Percentiles rank a stretch among this genome's conserved stretches.
These are phyloP conservation scores for Gossypium lobatum DNA, from an alignment of 441 rosid genomes.

Conservation along the genomic window DNA sequence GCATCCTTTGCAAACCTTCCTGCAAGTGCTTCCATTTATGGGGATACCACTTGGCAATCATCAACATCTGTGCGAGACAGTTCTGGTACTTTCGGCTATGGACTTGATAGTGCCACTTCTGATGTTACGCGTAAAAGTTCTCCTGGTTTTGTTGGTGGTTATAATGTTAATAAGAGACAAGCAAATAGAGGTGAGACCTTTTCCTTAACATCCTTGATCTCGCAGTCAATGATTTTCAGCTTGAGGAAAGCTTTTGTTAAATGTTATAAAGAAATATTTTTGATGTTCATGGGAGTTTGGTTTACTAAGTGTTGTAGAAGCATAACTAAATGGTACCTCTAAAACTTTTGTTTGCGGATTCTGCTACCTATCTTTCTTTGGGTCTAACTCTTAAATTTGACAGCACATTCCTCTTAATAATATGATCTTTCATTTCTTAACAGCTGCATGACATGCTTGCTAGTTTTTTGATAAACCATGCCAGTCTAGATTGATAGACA, in stretches of 20 bases:
- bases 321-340: not conserved
- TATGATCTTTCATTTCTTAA: not conserved
- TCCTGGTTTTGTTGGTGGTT: constrained; percentile 81
- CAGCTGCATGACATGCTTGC: not conserved
- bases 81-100: constrained; percentile 63
- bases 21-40: constrained; percentile 58
- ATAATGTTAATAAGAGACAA: constrained; percentile 83
- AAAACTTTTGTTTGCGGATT: not conserved
- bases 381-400: not conserved
- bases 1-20: constrained; percentile 55
- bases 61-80: constrained; percentile 55
- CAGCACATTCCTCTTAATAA: not conserved
- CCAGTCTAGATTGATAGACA: not conserved
- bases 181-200: constrained; percentile 71
- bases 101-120: constrained; percentile 62
- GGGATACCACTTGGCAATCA: constrained; percentile 70
- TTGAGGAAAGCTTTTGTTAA: not conserved
- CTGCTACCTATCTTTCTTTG: not conserved
- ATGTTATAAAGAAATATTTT: constrained; percentile 1
- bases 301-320: not conserved
- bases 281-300: constrained; percentile 2
- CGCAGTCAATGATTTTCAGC: not conserved
- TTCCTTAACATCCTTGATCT: constrained; percentile 8
- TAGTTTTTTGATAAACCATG: not conserved
- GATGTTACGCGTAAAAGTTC: constrained; percentile 66